Evolutionary conservation across 345 rosid species (phyloP).

Genomic region (Toxicodendron radicans): DNA sequence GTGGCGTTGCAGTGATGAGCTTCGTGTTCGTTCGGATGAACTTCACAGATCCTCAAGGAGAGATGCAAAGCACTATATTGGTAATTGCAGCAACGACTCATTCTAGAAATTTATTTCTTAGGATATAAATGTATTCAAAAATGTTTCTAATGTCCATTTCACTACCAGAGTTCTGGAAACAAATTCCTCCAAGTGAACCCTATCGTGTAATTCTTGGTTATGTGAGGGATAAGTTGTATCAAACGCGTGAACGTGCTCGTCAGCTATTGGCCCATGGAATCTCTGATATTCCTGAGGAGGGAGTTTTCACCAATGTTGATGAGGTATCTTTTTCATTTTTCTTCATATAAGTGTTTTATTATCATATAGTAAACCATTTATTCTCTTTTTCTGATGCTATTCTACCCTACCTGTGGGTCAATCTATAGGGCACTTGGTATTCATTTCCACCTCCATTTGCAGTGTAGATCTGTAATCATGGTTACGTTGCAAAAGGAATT

Average conservation of each 20-base stretch:
- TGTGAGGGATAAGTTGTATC: conserved; percentile 61
- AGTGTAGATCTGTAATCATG: not conserved
- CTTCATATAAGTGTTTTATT: not conserved
- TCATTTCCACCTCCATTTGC: not conserved
- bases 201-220: conserved; percentile 73
- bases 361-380: not conserved
- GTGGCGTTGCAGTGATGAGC: conserved; percentile 99
- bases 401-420: not conserved
- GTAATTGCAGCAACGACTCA: conserved; percentile 35
- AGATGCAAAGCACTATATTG: conserved; percentile 98
- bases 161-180: conserved; percentile 77
- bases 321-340: conserved; percentile 35
- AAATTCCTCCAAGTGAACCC: conserved; percentile 58
- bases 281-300: conserved; percentile 66
- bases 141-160: not conserved
- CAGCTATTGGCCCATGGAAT: conserved; percentile 46
- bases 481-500: not conserved
- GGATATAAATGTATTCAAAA: not conserved
- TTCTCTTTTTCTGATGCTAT: not conserved
- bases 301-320: conserved; percentile 49
- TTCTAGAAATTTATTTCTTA: not conserved
- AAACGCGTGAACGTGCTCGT: conserved; percentile 65
- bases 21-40: conserved; percentile 69
- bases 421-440: not conserved
- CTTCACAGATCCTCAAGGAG: conserved; percentile 74